These are phyloP conservation scores for Sporothrix pallida DNA, from an alignment of 2,329 filamentous ascomycete species.

Conservation along the genomic window DNA sequence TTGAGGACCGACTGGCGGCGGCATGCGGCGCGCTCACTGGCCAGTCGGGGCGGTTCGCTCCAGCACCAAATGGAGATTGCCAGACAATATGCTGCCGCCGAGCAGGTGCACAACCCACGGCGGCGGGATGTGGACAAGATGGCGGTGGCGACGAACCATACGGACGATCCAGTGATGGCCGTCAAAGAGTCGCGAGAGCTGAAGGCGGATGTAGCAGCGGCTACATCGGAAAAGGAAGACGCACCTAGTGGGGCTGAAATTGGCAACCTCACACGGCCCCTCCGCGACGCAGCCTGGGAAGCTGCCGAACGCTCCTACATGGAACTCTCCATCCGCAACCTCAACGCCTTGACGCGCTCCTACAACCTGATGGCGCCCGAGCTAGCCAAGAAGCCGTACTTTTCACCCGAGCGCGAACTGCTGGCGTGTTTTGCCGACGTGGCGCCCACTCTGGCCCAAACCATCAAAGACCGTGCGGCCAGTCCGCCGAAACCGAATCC, in stretches of 20 bases:
- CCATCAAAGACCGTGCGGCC: conserved; percentile 72
- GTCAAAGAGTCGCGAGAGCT: conserved; percentile 43
- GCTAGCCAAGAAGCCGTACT: conserved; percentile 91
- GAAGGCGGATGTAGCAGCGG: conserved; percentile 43
- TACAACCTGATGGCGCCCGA: conserved; percentile 97
- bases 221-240: not conserved
- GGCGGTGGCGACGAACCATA: conserved; percentile 53
- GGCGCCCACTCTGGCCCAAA: conserved; percentile 73
- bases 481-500: conserved; percentile 51
- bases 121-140: conserved; percentile 54
- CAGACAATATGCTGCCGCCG: conserved; percentile 75
- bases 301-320: conserved; percentile 75
- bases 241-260: too few relatives aligned
- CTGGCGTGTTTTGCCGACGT: conserved; percentile 83
- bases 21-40: conserved; percentile 78
- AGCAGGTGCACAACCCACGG: conserved; percentile 68
- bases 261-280: conserved; percentile 55
- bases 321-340: conserved; percentile 72
- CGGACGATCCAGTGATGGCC: conserved; percentile 56
- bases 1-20: conserved; percentile 83
- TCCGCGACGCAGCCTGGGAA: conserved; percentile 81
- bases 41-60: conserved; percentile 75
- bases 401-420: conserved; percentile 81
- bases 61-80: conserved; percentile 75
- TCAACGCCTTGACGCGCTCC: conserved; percentile 80